phyloP scores from a whole-genome alignment of 176 grass and related monocot species.

The Puccinellia tenuiflora region DNA sequence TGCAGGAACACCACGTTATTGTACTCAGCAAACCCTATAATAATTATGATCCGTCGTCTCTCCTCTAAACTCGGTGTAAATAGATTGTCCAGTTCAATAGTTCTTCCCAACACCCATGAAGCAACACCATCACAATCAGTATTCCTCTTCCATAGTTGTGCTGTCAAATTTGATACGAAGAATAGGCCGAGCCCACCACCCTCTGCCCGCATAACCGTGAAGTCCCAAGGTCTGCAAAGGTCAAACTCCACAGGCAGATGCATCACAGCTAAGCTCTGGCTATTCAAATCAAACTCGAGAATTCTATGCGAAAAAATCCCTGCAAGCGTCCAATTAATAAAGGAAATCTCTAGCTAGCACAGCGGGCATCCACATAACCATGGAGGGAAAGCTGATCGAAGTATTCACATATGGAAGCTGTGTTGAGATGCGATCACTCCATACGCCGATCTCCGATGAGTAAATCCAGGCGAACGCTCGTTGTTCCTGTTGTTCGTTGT shows the following conservation, averaged over 20 bases:
- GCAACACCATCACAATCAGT: not conserved
- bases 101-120: constrained; percentile 3
- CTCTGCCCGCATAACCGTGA: not conserved
- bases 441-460: not conserved
- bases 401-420: not conserved
- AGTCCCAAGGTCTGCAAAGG: not conserved
- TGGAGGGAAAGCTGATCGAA: not conserved
- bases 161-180: not conserved
- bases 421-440: not conserved
- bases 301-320: not conserved
- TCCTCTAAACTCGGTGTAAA: not conserved
- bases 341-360: not conserved
- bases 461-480: not conserved
- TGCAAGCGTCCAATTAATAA: not conserved
- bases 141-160: constrained; percentile 4
- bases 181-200: not conserved
- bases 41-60: not conserved
- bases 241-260: not conserved
- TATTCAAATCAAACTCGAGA: not conserved
- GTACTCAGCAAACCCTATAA: not conserved
- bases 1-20: not conserved
- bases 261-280: not conserved
- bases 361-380: not conserved
- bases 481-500: not conserved
- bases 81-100: not conserved